Evolutionary conservation across 78 protist genomes (phyloP).

Genomic region (Neovahlkampfia damariscottae): DNA sequence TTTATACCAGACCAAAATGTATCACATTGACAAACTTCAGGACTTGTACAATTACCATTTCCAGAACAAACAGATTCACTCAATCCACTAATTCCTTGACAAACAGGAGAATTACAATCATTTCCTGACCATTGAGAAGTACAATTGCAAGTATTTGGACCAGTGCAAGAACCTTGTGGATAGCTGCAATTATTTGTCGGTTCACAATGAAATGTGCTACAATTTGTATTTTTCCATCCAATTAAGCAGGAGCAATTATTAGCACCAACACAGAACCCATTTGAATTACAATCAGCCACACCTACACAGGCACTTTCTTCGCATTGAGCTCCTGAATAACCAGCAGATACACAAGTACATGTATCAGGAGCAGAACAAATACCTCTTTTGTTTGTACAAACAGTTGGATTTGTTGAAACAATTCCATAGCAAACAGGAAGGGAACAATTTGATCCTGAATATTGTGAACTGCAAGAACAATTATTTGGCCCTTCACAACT

Average conservation of each 20-base stretch:
- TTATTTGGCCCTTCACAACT: background rate
- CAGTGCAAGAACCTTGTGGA: too few species aligned
- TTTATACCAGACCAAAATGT: background rate
- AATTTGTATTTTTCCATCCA: background rate
- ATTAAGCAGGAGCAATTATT: background rate
- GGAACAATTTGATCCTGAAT: background rate
- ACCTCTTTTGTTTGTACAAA: background rate
- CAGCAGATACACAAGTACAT: background rate
- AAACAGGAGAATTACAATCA: background rate
- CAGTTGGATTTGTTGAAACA: background rate
- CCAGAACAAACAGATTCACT: background rate
- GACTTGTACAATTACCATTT: background rate
- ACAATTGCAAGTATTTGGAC: background rate
- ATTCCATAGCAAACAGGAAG: background rate
- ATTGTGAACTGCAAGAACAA: background rate
- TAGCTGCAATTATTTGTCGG: too few species aligned
- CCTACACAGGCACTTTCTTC: background rate
- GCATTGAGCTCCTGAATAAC: background rate
- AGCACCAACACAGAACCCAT: background rate
- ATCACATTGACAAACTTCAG: background rate
- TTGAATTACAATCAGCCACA: background rate
- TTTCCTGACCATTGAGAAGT: background rate
- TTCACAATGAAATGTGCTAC: background rate
- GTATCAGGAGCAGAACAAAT: background rate
- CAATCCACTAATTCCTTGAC: background rate